These are phyloP conservation scores for Populus hybrid DNA, from an alignment of 441 rosid genomes.

Conservation along the genomic window DNA sequence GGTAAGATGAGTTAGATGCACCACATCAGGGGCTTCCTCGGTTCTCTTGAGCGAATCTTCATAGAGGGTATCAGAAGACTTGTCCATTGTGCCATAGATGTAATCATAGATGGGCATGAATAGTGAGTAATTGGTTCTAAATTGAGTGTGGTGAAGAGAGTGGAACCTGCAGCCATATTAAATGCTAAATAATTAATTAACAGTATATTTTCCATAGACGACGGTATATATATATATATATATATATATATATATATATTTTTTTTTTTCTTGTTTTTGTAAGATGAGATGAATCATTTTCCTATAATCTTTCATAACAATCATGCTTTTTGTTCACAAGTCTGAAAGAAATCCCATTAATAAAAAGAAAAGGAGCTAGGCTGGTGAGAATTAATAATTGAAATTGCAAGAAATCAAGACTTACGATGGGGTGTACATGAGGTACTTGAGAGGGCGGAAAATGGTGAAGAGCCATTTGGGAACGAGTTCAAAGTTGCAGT, in stretches of 20 bases:
- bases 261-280: too few relatives aligned
- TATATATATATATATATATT: too few relatives aligned
- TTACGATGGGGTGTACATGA: conserved; percentile 78
- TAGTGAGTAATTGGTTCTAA: conserved; percentile 48
- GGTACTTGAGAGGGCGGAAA: conserved; percentile 65
- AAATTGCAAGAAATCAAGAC: conserved; percentile 5
- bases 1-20: conserved; percentile 53
- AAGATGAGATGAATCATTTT: too few relatives aligned
- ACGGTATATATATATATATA: too few relatives aligned
- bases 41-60: conserved; percentile 27
- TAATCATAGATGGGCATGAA: conserved; percentile 63
- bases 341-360: too few relatives aligned
- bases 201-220: too few relatives aligned
- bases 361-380: neutral
- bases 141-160: conserved; percentile 64
- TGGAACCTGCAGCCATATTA: conserved; percentile 37
- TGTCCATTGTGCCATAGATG: conserved; percentile 46
- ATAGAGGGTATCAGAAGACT: conserved; percentile 30
- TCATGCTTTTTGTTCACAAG: too few relatives aligned
- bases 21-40: conserved; percentile 47
- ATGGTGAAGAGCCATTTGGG: conserved; percentile 55
- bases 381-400: neutral
- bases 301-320: too few relatives aligned
- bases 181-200: neutral
- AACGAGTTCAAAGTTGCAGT: conserved; percentile 81